Evolutionary conservation across 768 basidiomycete species (phyloP).

Genomic region (Dendrothele bispora): DNA sequence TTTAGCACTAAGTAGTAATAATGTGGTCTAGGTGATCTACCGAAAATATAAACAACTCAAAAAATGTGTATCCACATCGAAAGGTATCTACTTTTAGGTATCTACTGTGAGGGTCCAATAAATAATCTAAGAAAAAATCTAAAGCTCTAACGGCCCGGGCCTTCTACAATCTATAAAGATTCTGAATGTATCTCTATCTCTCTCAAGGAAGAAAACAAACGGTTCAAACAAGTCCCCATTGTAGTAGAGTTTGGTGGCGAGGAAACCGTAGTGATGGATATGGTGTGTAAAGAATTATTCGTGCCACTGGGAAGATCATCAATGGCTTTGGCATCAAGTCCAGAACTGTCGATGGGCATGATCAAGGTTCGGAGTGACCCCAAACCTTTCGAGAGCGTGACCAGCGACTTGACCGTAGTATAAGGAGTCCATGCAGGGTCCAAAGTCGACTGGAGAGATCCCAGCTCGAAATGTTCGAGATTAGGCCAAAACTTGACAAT

Average conservation of each 20-base stretch:
- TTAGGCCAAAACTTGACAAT: slow-evolving; percentile 46
- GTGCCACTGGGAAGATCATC: slow-evolving; percentile 6
- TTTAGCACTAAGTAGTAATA: too few species aligned
- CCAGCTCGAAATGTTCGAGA: slow-evolving; percentile 42
- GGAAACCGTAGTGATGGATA: slow-evolving; percentile 36
- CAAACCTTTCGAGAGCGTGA: slow-evolving; percentile 22
- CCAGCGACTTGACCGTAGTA: slow-evolving; percentile 28
- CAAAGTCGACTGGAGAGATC: slow-evolving; percentile 24
- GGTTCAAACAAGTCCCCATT: slow-evolving; percentile 29
- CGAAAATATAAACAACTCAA: too few species aligned
- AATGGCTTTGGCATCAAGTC: slow-evolving; percentile 5
- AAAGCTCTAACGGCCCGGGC: too few species aligned
- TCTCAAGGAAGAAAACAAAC: slow-evolving; percentile 38
- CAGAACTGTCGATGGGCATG: slow-evolving; percentile 25
- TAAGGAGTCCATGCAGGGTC: slow-evolving; percentile 18
- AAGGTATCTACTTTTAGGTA: too few species aligned
- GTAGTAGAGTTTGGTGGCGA: slow-evolving; percentile 23
- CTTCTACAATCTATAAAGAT: too few species aligned
- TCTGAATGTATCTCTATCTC: too few species aligned
- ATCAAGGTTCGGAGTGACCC: slow-evolving; percentile 29
- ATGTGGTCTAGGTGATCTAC: too few species aligned
- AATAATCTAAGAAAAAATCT: too few species aligned
- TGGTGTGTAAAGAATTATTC: slow-evolving; percentile 24
- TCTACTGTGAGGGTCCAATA: too few species aligned
- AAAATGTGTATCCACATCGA: too few species aligned